Evolutionary conservation across 257 asterid species (phyloP), one percentile per base, ranked within the genome.

Genomic region (Euphrasia confusa): DNA sequence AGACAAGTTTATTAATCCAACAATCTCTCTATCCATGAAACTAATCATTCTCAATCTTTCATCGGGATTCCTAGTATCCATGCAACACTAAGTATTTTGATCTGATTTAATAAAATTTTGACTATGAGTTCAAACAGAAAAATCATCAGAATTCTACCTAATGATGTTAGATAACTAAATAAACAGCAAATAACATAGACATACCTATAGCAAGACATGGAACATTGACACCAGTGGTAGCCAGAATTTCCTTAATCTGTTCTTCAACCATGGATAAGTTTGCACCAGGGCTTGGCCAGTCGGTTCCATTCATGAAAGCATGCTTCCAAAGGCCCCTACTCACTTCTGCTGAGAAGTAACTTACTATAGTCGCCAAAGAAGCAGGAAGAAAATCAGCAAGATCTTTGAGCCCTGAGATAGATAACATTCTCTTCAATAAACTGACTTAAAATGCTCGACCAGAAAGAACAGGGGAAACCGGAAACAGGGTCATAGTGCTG

Each of bases 271-370:
- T 66, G 60, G 94, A 75, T 59, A 93, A 66, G 83, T 87, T 89
- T 64, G 88, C 89, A 59, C 92, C 96, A 57, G 99, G 97, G 78
- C 93, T 90, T 3, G 99, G 99, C 99, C 99, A 93, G 81, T 93
- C 99, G 61, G 96, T 83, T 70, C 99, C 99, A 58, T 93, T 93
- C 99, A 89, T 93, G 70, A 63, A 83, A 71, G 95, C 99, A 66
- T 90, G 95, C 79, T 79, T 89, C 99, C 99, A 93, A 30, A 93
- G 82, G 63, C 97, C 99, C 33, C 99, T 75, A 52, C 95, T 87
- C 68, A 93, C 97, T 77, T 93, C 99, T 58, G 97, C 95, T 45
- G 99, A 81, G 58, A 93, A 84, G 79, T 93, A 93, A 77, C 97
- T 85, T 26, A 87, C 87, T 1, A 93, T 71, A 50, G 97, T 76